Conservation (phyloP, 139 green algal genomes). For the Chlamydomonas schloesseri region DNA sequence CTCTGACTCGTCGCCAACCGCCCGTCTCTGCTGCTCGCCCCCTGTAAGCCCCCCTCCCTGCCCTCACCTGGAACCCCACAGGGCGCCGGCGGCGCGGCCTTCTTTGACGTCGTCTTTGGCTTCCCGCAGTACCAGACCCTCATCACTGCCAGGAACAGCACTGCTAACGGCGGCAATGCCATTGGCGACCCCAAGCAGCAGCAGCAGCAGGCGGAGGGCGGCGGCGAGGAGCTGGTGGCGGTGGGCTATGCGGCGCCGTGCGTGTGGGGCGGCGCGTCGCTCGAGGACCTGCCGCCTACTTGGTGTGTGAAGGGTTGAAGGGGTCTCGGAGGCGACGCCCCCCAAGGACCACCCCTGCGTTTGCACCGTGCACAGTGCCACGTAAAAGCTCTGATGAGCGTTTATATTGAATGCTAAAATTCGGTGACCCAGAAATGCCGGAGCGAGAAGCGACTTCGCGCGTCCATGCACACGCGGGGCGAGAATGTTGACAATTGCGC, state of each 20-base stretch:
- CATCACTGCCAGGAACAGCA: not conserved
- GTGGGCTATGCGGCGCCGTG: constrained; percentile 24
- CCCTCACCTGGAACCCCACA: not conserved
- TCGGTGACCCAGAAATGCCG: too few relatives aligned
- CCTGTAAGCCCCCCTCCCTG: not conserved
- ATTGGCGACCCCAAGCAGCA: not conserved
- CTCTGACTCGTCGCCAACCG: not conserved
- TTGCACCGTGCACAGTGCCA: too few relatives aligned
- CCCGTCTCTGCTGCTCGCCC: too few relatives aligned
- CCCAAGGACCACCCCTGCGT: too few relatives aligned
- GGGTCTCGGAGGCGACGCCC: too few relatives aligned
- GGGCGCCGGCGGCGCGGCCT: not conserved
- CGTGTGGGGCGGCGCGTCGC: not conserved
- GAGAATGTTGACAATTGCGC: too few relatives aligned
- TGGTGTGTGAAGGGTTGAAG: too few relatives aligned
- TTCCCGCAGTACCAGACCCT: constrained; percentile 34
- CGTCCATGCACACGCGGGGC: too few relatives aligned
- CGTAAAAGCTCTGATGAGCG: too few relatives aligned
- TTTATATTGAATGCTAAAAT: too few relatives aligned
- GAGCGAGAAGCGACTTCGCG: too few relatives aligned
- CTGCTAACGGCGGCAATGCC: not conserved
- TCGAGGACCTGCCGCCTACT: not conserved
- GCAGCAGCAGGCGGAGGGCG: too few relatives aligned
- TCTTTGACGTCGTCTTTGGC: constrained; percentile 16
- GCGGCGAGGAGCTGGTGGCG: not conserved